Base-by-base conservation (phyloP, 305 asterid genomes). In the Fraxinus ornus region DNA sequence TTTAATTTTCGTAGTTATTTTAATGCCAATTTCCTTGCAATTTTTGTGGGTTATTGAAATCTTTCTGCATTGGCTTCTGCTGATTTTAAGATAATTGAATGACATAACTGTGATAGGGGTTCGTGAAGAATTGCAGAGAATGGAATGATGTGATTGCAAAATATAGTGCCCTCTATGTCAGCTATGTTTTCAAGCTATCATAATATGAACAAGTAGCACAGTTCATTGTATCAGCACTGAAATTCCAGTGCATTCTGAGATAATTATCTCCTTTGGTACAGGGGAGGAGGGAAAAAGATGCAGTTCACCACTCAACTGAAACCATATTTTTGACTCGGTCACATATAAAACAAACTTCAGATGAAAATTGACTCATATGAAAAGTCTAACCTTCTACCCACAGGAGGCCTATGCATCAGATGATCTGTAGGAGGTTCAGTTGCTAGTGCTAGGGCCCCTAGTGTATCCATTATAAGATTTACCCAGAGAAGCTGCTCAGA, bases 371-470 rank as follows among this genome's bases (percentile, higher is more conserved):
- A 28, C 71, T 30, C 39, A 12, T 39, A 71, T 73, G 75, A 36
- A 28, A 76, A 76, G 77, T 76, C 88, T 80, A 60, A 90, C 91
- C 91, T 89, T 87, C 90, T 88, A 83, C 93, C 93, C 83, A 90
- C 91, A 4, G 93, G 93, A 41, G 84, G n/a, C 66, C 91, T 78
- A 73, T 47, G 84, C 93, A 90, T 90, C 74, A 90, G 87, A 79
- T 87, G 90, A 80, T 90, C 90, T 1, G 90, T 88, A 22, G 93
- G 91, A 83, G 93, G 90, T 79, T 90, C 93, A 13, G 91, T 90
- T 41, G 93, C 93, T 68, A 88, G 74, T 33, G 91, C 93, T 37
- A 88, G 91, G 4, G 93, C 93, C 7, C 93, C 93, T 33, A 90
- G 86, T 41, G 91, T 90, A 71, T 90, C 93, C 91, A 90, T 90